phyloP scores from a whole-genome alignment of 1,139 yeast species.

The Blastobotrys buckinghamii region DNA sequence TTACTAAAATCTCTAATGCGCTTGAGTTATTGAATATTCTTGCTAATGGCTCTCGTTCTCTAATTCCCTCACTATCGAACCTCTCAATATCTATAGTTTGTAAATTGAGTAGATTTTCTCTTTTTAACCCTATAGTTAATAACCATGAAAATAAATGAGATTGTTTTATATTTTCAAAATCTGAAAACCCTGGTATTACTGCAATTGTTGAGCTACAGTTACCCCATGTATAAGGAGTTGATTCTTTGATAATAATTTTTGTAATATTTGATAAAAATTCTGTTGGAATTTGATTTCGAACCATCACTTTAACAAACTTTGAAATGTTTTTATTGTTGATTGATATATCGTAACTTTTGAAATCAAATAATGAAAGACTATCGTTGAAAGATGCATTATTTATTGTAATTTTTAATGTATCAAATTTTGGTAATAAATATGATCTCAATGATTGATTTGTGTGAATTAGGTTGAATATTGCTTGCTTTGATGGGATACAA shows the following conservation, averaged over 20 bases:
- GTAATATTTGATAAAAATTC: not conserved
- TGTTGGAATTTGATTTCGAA: not conserved
- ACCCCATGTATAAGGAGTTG: slow-evolving; percentile 9
- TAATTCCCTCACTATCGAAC: slow-evolving; percentile 2
- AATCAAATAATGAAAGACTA: slow-evolving; percentile 1
- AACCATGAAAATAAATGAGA: slow-evolving; percentile 8
- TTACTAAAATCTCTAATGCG: slow-evolving; percentile 4
- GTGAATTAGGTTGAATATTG: not conserved
- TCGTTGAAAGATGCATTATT: not conserved
- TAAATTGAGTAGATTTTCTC: not conserved
- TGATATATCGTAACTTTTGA: not conserved
- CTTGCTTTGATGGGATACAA: not conserved
- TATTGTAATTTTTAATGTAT: slow-evolving; percentile 3
- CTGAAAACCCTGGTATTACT: not conserved
- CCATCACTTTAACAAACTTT: not conserved
- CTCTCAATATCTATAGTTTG: not conserved
- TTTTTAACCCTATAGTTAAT: slow-evolving; percentile 3
- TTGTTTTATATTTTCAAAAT: slow-evolving; percentile 6
- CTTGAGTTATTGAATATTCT: slow-evolving; percentile 1
- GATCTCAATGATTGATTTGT: slow-evolving; percentile 1
- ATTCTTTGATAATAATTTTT: not conserved
- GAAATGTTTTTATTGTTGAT: slow-evolving; percentile 2
- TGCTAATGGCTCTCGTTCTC: slow-evolving; percentile 2
- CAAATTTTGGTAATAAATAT: slow-evolving; percentile 5
- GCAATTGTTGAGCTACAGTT: slow-evolving; percentile 7